Evolutionary conservation across 75 land plant genomes (phyloP).

Genomic region (Sequoiadendron giganteum): DNA sequence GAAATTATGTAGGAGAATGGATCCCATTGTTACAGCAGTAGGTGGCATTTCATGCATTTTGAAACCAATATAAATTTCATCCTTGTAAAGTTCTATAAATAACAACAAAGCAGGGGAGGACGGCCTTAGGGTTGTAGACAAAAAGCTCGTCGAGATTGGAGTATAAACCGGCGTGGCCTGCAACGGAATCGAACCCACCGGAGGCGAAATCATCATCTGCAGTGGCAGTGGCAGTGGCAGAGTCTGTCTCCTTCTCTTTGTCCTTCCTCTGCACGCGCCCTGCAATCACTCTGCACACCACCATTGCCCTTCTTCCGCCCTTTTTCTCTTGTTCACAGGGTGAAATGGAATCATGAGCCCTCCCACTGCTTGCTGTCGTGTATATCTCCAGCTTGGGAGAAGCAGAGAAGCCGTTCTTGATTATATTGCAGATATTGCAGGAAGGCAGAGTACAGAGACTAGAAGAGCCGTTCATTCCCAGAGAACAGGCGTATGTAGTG

Average conservation of each 20-base stretch:
- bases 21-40: no score
- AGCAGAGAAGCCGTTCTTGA: constrained; percentile 67
- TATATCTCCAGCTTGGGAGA: constrained; percentile 41
- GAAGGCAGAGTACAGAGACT: constrained; percentile 37
- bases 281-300: constrained; percentile 94
- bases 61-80: not conserved
- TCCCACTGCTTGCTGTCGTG: constrained; percentile 84
- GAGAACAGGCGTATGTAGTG: constrained; percentile 55
- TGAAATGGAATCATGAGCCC: constrained; percentile 62
- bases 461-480: constrained; percentile 48
- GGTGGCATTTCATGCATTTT: no score
- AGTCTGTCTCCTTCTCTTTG: constrained; percentile 53
- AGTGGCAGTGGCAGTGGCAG: constrained; percentile 56
- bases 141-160: constrained; percentile 64
- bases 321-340: constrained; percentile 25
- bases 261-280: constrained; percentile 52
- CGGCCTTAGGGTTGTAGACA: constrained; percentile 71
- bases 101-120: constrained; percentile 93
- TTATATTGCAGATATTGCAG: constrained; percentile 70
- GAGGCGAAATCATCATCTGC: not conserved
- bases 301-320: constrained; percentile 62
- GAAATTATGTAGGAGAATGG: no score
- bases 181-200: constrained; percentile 14
- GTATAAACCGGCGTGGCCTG: constrained; percentile 42
- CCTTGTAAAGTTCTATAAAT: constrained; percentile 37